Evolutionary conservation across 1,139 yeast genomes (phyloP).

Genomic region (Yamadazyma atmosphaerica): DNA sequence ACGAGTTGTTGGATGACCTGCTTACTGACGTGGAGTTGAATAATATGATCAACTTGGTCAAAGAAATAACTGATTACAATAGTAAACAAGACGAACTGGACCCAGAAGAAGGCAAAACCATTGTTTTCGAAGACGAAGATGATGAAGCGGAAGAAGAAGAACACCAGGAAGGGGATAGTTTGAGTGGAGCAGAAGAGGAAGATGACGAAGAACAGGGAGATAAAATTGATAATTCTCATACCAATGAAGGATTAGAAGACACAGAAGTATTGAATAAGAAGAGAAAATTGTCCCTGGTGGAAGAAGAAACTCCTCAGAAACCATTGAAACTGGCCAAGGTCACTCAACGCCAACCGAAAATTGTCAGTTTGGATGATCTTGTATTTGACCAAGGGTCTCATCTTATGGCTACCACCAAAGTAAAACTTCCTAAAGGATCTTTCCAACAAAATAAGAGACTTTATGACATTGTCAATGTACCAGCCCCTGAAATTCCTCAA

Average conservation of each 20-base stretch:
- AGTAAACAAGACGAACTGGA: constrained; percentile 25
- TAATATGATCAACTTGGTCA: constrained; percentile 51
- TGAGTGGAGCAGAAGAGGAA: constrained; percentile 20
- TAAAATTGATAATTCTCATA: constrained; percentile 3
- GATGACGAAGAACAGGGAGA: constrained; percentile 14
- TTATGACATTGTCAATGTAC: constrained; percentile 88
- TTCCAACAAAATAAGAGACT: constrained; percentile 69
- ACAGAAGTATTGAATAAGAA: constrained; percentile 16
- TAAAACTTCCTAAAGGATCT: constrained; percentile 80
- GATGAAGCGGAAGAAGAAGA: constrained; percentile 23
- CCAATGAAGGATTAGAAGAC: constrained; percentile 7
- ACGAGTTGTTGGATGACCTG: constrained; percentile 44
- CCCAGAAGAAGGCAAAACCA: constrained; percentile 24
- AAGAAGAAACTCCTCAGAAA: too few species aligned
- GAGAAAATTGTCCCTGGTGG: too few species aligned
- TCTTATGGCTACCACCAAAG: constrained; percentile 63
- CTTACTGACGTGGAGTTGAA: constrained; percentile 52
- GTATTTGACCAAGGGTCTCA: constrained; percentile 74
- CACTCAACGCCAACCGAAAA: too few species aligned
- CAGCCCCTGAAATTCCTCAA: constrained; percentile 60
- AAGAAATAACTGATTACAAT: constrained; percentile 59
- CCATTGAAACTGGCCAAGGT: too few species aligned
- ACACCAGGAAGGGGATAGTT: constrained; percentile 18
- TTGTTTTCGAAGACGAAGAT: constrained; percentile 30
- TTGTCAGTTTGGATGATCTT: constrained; percentile 63